A percentile compares a stretch with the other conserved stretches of the same genome.
Conservation (phyloP, 495 filamentous ascomycete genomes). For the Aspergillus mulundensis region DNA sequence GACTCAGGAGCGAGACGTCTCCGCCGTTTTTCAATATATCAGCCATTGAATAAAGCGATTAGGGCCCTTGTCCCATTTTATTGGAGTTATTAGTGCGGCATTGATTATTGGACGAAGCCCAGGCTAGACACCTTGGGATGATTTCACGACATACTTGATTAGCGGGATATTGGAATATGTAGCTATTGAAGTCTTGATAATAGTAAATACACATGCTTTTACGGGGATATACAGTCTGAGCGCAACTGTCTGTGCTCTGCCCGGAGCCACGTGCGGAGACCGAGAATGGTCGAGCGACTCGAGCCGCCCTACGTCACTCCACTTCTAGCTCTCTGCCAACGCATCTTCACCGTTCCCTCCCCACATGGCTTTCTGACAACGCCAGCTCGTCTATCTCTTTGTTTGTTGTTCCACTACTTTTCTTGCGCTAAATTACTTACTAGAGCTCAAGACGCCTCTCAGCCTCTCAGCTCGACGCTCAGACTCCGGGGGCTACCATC, state of each 20-base stretch:
- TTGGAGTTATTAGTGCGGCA: background rate
- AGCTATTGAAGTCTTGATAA: conserved; percentile 6
- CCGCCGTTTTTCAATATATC: conserved; percentile 97
- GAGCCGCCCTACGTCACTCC: conserved; percentile 39
- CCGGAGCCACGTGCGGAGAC: background rate
- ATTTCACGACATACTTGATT: background rate
- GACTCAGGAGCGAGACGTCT: conserved; percentile 71
- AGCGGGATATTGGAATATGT: conserved; percentile 6
- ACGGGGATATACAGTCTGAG: background rate
- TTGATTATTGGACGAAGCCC: conserved; percentile 5
- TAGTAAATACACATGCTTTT: background rate
- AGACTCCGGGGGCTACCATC: conserved; percentile 18
- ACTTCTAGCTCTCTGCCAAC: conserved; percentile 31
- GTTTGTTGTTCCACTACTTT: background rate
- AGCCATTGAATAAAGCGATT: conserved; percentile 59
- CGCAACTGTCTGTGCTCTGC: background rate
- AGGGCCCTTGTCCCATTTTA: background rate
- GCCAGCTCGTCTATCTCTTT: conserved; percentile 2
- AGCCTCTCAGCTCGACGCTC: conserved; percentile 14
- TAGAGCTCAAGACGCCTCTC: conserved; percentile 7
- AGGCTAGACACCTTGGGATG: background rate
- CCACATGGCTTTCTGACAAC: conserved; percentile 14
- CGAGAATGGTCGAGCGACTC: conserved; percentile 6
- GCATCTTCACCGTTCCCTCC: conserved; percentile 25
- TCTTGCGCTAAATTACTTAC: conserved; percentile 8